Conservation (phyloP, 2,329 filamentous ascomycete species). For the Penicillium glabrum region DNA sequence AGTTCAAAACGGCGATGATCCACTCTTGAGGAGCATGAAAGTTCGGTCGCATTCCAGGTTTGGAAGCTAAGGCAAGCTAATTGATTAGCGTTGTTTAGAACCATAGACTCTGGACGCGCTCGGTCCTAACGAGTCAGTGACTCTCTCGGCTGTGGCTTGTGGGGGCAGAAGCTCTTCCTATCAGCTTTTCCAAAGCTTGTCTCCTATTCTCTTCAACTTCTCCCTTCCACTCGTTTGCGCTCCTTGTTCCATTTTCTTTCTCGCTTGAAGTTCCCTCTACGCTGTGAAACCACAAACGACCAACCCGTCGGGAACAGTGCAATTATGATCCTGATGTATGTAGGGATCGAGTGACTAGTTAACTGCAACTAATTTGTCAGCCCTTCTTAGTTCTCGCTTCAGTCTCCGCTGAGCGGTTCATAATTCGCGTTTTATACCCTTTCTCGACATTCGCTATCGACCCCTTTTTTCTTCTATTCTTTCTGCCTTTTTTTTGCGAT, state of each 20-base stretch:
- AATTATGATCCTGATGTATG: constrained; percentile 23
- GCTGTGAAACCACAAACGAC: constrained; percentile 16
- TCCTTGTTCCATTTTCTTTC: not conserved
- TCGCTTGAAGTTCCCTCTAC: not conserved
- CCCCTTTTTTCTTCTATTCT: not conserved
- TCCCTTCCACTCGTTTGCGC: constrained; percentile 1
- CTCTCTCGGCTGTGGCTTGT: constrained; percentile 11
- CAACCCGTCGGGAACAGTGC: constrained; percentile 4
- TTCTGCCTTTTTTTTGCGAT: constrained; percentile 6
- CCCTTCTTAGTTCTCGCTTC: constrained; percentile 13
- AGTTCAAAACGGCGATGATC: not conserved
- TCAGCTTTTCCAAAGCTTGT: not conserved
- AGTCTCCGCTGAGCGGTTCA: constrained; percentile 13
- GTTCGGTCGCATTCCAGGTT: constrained; percentile 3
- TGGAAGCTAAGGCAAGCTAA: not conserved
- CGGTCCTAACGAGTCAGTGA: not conserved
- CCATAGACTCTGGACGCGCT: not conserved
- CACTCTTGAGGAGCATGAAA: constrained; percentile 12
- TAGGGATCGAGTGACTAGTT: constrained; percentile 6
- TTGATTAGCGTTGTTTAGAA: no score
- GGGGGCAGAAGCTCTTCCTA: not conserved
- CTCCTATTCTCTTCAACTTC: constrained; percentile 8
- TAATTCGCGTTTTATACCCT: not conserved
- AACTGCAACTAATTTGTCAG: constrained; percentile 19
- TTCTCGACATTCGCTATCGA: constrained; percentile 15